Evolutionary conservation across 805 yeast species (phyloP), one percentile per base, ranked within the genome.

Genomic region (Wickerhamiella allomyrinae): DNA sequence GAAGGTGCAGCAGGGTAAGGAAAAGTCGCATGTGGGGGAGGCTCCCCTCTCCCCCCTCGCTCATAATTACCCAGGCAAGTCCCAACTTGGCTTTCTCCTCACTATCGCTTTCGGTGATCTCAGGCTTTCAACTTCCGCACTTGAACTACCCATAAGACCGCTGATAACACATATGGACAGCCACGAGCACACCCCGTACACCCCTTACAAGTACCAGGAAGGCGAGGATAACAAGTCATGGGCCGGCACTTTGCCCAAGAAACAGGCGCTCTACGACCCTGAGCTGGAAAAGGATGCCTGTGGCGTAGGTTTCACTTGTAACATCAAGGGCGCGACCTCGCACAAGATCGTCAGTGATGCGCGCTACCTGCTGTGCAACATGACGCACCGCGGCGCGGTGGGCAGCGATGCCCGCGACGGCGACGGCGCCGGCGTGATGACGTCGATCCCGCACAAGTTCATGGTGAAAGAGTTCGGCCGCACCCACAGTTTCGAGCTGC

Each of bases 361-460:
- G 34, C 70, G 50, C 51, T 76, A 74, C 58, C 67, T 89, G 55
- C 75, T 89, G 42, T 87, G 97, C 68, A 89, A 91, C 66, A 91
- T 89, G 98, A 83, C 96, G 47, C 98, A 89, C 63, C 77, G 98
- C 67, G 98, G 98, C 59, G 97, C 97, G 33, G 95, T 87, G 46
- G 94, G 95, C 46, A 70, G 85, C 1, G 95, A 87, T 57, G 94
- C 96, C 19, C 76, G 86, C 55, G 95, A 89, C 60, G 98, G 98
- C 63, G 98, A 89, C 60, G 98, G 98, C 64, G 98, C 98, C 21
- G 98, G 98, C 62, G 85, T 89, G 47, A 76, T 89, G 74, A 75
- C 91, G 40, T 80, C 94, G 23, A 76, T 89, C 48, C 95, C 96
- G 27, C 95, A 87, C 65, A 77, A 74, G 50, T 84, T 91, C 61